Conservation (phyloP, 2,329 filamentous ascomycete genomes). For the Calonectria pseudoreteaudii region DNA sequence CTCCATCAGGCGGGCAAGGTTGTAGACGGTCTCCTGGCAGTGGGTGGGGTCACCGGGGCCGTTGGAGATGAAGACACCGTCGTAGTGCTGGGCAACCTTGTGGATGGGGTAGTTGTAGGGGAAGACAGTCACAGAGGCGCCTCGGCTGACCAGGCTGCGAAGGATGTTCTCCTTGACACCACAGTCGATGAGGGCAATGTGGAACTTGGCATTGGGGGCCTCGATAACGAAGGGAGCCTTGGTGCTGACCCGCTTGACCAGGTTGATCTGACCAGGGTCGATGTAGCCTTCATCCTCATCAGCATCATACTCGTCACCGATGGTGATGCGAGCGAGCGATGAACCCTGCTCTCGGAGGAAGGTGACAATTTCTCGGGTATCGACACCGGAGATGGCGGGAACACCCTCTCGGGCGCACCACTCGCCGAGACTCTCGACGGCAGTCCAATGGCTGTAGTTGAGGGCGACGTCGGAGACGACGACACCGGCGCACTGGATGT, state of each 20-base stretch:
- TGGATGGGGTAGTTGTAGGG: constrained; percentile 98
- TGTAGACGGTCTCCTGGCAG: constrained; percentile 94
- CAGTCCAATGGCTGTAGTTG: constrained; percentile 98
- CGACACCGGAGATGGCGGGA: constrained; percentile 94
- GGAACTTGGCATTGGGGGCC: constrained; percentile 83
- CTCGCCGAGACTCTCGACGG: constrained; percentile 89
- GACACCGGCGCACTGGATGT: constrained; percentile 95
- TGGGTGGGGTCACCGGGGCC: constrained; percentile 98
- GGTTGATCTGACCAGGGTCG: constrained; percentile 95
- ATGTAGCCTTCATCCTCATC: constrained; percentile 97
- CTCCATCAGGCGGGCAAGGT: constrained; percentile 91
- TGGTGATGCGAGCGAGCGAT: constrained; percentile 91
- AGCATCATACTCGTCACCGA: constrained; percentile 98
- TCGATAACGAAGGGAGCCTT: constrained; percentile 97
- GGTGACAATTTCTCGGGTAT: constrained; percentile 96
- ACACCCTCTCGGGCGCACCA: constrained; percentile 98
- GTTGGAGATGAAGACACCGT: constrained; percentile 99
- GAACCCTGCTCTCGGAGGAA: constrained; percentile 96
- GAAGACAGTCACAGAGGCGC: constrained; percentile 93
- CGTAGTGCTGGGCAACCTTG: constrained; percentile 97
- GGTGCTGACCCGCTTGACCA: constrained; percentile 95
- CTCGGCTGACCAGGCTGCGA: constrained; percentile 90
- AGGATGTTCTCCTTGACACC: constrained; percentile 99
- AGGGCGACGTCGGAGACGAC: constrained; percentile 95
- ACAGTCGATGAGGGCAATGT: constrained; percentile 96